These are phyloP conservation scores for Hylodesmum podocarpum DNA, from an alignment of 306 rosid genomes.

Conservation along the genomic window DNA sequence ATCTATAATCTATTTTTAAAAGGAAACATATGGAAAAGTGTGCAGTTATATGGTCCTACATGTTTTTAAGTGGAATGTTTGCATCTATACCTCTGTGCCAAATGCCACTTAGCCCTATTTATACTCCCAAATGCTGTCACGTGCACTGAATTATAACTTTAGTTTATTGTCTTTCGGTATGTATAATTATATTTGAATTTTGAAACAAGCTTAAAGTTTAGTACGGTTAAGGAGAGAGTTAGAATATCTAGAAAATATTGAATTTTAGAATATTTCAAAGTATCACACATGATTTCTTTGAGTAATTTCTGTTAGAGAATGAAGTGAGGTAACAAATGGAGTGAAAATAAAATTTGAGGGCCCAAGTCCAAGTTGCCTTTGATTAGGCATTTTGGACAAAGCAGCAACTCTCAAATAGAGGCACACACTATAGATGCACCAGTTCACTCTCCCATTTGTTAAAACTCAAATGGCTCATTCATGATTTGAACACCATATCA, in stretches of 20 bases:
- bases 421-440: neutral
- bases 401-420: neutral
- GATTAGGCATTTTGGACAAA: neutral
- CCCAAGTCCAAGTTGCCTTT: neutral
- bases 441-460: neutral
- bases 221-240: neutral
- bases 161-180: neutral
- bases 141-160: neutral
- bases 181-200: neutral
- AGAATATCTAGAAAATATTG: neutral
- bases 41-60: neutral
- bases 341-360: neutral
- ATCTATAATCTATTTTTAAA: neutral
- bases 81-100: neutral
- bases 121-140: neutral
- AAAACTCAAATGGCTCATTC: neutral
- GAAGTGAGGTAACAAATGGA: neutral
- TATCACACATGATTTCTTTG: neutral
- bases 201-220: neutral
- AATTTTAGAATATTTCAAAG: neutral
- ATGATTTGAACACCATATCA: neutral
- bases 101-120: neutral
- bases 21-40: neutral
- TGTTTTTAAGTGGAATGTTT: neutral
- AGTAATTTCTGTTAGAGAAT: neutral